Evolutionary conservation across 495 filamentous ascomycete genomes (phyloP).

Genomic region (Sordaria brevicollis): DNA sequence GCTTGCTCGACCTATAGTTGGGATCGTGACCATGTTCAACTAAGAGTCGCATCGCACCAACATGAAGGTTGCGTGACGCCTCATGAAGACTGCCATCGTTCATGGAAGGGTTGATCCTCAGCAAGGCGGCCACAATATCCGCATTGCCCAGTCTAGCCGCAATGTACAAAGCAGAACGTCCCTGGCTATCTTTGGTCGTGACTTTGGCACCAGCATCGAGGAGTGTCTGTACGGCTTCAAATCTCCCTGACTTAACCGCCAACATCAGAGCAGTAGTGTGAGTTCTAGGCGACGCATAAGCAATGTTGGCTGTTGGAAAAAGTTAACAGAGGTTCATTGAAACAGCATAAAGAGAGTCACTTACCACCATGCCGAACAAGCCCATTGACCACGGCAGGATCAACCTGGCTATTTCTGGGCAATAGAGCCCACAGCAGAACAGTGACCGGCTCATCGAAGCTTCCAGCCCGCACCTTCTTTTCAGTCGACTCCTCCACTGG

Average conservation of each 20-base stretch:
- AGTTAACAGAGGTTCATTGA: constrained; percentile 3
- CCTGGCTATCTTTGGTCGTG: constrained; percentile 24
- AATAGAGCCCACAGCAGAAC: constrained; percentile 33
- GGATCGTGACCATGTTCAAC: constrained; percentile 30
- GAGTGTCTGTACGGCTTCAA: constrained; percentile 25
- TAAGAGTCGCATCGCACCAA: constrained; percentile 25
- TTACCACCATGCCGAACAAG: constrained; percentile 28
- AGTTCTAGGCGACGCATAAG: constrained; percentile 25
- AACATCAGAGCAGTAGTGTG: constrained; percentile 29
- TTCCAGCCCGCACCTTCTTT: constrained; percentile 9
- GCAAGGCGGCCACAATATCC: constrained; percentile 10
- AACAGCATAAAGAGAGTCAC: background rate
- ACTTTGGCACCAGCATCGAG: constrained; percentile 28
- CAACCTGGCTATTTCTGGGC: constrained; percentile 27
- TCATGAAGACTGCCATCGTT: constrained; percentile 38
- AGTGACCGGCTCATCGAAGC: constrained; percentile 24
- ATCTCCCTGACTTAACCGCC: constrained; percentile 24
- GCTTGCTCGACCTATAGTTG: constrained; percentile 29
- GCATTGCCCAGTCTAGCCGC: constrained; percentile 17
- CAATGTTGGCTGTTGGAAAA: constrained; percentile 21
- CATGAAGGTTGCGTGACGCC: constrained; percentile 28
- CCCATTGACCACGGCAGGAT: constrained; percentile 21
- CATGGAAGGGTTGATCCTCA: constrained; percentile 7
- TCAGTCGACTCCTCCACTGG: background rate
- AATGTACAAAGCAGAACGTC: constrained; percentile 31